Conservation (phyloP, 2,329 filamentous ascomycete species). For the Fusarium sp. region DNA sequence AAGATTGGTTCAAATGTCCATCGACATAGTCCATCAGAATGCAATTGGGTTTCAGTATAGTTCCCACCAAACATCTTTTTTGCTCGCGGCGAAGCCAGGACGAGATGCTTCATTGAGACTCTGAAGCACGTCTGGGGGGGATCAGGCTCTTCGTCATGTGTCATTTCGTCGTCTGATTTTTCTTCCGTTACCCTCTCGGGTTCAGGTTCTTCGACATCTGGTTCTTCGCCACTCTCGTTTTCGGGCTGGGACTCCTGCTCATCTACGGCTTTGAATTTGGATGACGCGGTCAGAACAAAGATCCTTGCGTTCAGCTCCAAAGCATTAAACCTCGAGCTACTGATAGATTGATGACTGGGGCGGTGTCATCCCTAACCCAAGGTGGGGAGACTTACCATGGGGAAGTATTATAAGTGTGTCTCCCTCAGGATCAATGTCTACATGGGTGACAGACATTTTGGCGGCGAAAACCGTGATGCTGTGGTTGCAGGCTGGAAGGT, state of each 20-base stretch:
- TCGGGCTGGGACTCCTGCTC: too few relatives aligned
- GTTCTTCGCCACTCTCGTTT: not conserved
- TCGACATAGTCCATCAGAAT: not conserved
- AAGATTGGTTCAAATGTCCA: not conserved
- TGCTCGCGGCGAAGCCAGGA: not conserved
- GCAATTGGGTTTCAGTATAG: not conserved
- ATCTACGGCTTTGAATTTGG: too few relatives aligned
- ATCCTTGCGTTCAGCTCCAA: too few relatives aligned
- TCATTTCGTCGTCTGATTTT: too few relatives aligned
- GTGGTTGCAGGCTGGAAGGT: not conserved
- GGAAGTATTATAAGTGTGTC: not conserved
- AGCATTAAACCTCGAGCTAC: not conserved
- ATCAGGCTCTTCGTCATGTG: too few relatives aligned
- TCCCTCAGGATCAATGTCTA: not conserved
- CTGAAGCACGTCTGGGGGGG: not conserved
- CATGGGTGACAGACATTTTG: not conserved
- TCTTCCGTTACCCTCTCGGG: too few relatives aligned
- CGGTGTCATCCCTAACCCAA: not conserved
- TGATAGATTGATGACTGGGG: not conserved
- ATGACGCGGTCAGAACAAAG: not conserved
- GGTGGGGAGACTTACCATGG: fast-evolving
- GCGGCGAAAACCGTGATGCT: fast-evolving
- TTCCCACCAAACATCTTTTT: not conserved
- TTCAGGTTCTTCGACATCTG: not conserved
- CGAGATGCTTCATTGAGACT: constrained; percentile 13